phyloP scores from a whole-genome alignment of 768 basidiomycete species.

The Tylopilus intermedius region DNA sequence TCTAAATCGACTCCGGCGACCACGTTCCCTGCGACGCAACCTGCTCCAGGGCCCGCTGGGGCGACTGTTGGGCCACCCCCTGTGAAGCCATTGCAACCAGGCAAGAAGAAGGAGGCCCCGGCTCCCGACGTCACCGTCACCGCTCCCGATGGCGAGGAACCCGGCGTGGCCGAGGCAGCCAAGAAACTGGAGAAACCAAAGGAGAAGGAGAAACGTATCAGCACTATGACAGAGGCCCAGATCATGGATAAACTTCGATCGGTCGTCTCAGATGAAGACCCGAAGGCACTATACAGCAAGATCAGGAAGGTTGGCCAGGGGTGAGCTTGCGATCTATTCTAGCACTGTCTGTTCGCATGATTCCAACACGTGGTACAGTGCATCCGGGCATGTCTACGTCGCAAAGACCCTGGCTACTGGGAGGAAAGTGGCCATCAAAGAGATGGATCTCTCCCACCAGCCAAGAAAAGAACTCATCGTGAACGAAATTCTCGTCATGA shows the following conservation, averaged over 20 bases:
- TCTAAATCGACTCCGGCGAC: slow-evolving; percentile 42
- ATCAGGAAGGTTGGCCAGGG: slow-evolving; percentile 99
- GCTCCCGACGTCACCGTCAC: slow-evolving; percentile 49
- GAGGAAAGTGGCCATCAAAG: slow-evolving; percentile 94
- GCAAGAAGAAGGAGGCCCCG: slow-evolving; percentile 50
- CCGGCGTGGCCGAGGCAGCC: slow-evolving; percentile 62
- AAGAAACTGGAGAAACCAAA: slow-evolving; percentile 57
- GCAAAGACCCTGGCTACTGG: slow-evolving; percentile 83
- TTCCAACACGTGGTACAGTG: slow-evolving; percentile 44
- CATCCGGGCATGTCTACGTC: slow-evolving; percentile 96
- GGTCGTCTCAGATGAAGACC: slow-evolving; percentile 84
- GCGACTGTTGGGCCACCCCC: slow-evolving; percentile 51
- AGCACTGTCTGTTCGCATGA: background rate
- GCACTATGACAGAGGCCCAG: slow-evolving; percentile 94
- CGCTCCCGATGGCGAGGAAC: slow-evolving; percentile 39
- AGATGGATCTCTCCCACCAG: slow-evolving; percentile 94
- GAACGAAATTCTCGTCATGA: slow-evolving; percentile 98
- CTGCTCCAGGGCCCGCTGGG: slow-evolving; percentile 45
- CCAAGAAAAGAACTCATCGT: slow-evolving; percentile 97
- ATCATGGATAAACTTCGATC: slow-evolving; percentile 95
- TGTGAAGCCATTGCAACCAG: slow-evolving; percentile 71
- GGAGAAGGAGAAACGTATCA: slow-evolving; percentile 79
- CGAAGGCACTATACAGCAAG: slow-evolving; percentile 86
- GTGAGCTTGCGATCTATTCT: slow-evolving; percentile 44
- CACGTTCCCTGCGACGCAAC: slow-evolving; percentile 39